phyloP scores from a whole-genome alignment of 75 land plant species.

The Sequoiadendron giganteum region DNA sequence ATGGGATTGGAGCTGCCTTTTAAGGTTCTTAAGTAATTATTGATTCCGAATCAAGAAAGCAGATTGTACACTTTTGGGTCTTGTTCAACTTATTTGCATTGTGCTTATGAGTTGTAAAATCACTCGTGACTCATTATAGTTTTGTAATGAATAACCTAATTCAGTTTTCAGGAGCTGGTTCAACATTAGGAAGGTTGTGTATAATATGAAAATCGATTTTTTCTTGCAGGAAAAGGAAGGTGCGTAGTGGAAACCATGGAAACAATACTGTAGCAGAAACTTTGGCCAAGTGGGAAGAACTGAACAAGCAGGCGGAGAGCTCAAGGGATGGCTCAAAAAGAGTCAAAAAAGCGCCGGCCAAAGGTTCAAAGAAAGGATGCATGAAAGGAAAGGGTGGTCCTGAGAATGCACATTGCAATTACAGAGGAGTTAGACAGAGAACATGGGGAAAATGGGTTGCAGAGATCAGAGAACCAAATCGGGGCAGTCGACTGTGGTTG shows the following conservation, averaged over 20 bases:
- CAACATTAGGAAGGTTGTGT: background rate
- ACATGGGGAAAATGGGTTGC: constrained; percentile 76
- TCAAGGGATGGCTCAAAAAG: constrained; percentile 26
- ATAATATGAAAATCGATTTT: background rate
- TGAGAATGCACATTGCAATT: constrained; percentile 47
- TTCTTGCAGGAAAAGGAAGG: constrained; percentile 24
- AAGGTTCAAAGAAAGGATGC: constrained; percentile 77
- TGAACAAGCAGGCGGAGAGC: constrained; percentile 17
- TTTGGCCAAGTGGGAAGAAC: constrained; percentile 35
- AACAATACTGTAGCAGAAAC: constrained; percentile 24
- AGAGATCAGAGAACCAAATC: constrained; percentile 63
- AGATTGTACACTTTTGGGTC: background rate
- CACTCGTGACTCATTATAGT: background rate
- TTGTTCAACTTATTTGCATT: background rate
- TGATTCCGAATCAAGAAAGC: background rate
- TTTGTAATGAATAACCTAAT: background rate
- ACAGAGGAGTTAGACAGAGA: constrained; percentile 64
- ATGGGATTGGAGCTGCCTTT: background rate
- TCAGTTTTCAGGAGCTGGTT: background rate
- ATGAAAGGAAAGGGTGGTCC: constrained; percentile 87
- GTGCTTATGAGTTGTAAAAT: background rate
- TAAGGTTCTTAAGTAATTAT: no score
- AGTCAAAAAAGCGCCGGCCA: constrained; percentile 45
- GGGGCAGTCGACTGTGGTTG: constrained; percentile 57
- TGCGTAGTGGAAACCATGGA: constrained; percentile 20